phyloP scores from a whole-genome alignment of 495 filamentous ascomycete species.

The Xylaria cubensis region DNA sequence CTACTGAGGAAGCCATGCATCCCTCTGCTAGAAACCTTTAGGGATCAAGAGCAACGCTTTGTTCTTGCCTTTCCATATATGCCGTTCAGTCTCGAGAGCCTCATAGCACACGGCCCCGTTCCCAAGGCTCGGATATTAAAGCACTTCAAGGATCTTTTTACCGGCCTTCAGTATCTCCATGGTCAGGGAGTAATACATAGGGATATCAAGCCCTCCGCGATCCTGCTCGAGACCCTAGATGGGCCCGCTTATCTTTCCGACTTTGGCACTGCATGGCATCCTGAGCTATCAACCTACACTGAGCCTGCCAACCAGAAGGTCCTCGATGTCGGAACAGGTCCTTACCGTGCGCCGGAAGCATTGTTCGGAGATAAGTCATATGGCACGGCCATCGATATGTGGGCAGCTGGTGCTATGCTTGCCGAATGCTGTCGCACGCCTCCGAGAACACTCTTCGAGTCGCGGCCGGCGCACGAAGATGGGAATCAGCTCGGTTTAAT shows the following conservation, averaged over 20 bases:
- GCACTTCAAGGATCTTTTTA: constrained; percentile 71
- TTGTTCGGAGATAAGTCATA: constrained; percentile 86
- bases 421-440: constrained; percentile 67
- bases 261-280: constrained; percentile 90
- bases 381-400: constrained; percentile 76
- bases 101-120: constrained; percentile 56
- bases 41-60: constrained; percentile 70
- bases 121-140: constrained; percentile 42
- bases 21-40: constrained; percentile 71
- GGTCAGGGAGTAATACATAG: constrained; percentile 80
- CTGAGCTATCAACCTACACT: constrained; percentile 57
- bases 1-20: constrained; percentile 60
- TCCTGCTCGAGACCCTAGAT: constrained; percentile 71
- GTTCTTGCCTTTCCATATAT: constrained; percentile 86
- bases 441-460: constrained; percentile 74
- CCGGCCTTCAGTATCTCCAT: constrained; percentile 76
- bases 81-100: constrained; percentile 68
- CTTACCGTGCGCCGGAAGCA: constrained; percentile 88
- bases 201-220: constrained; percentile 91
- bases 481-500: constrained; percentile 93
- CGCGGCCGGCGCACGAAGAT: constrained; percentile 70
- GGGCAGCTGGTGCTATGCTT: constrained; percentile 85
- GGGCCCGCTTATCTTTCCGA: constrained; percentile 82
- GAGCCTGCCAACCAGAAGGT: constrained; percentile 77
- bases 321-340: constrained; percentile 90